A percentile compares a stretch with the other conserved stretches of the same genome.
Conservation (phyloP, 805 yeast genomes). For the Pichia gijzeniarum region DNA sequence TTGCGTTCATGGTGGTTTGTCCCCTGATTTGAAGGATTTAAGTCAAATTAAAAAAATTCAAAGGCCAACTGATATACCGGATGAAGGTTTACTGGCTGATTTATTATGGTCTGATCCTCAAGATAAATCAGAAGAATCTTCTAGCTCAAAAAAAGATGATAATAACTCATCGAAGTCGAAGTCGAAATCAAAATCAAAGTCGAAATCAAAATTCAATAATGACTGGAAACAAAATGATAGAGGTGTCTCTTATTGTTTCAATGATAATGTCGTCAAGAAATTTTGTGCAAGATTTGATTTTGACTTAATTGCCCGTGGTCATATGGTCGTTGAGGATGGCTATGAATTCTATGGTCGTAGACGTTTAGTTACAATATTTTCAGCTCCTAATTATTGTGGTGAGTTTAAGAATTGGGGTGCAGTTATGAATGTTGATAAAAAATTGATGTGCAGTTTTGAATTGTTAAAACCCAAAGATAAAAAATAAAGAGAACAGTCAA, state of each 20-base stretch:
- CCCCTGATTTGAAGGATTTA: constrained; percentile 61
- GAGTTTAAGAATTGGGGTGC: constrained; percentile 79
- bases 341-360: constrained; percentile 74
- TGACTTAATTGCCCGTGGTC: constrained; percentile 76
- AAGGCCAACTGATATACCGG: constrained; percentile 82
- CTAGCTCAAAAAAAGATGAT: not conserved
- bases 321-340: constrained; percentile 88
- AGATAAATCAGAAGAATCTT: constrained; percentile 18
- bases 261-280: constrained; percentile 63
- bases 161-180: not conserved
- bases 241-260: constrained; percentile 76
- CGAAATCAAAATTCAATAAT: constrained; percentile 7
- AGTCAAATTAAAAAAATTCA: constrained; percentile 64
- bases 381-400: constrained; percentile 82
- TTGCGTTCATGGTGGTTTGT: constrained; percentile 66
- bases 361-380: constrained; percentile 69
- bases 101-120: constrained; percentile 82
- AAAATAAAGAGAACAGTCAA: not conserved
- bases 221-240: constrained; percentile 81
- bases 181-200: constrained; percentile 1
- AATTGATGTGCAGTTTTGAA: constrained; percentile 65
- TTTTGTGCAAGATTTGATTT: constrained; percentile 62
- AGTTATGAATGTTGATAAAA: constrained; percentile 65
- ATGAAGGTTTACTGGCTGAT: constrained; percentile 70
- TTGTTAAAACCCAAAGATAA: constrained; percentile 30